phyloP scores from a whole-genome alignment of 163 green algal species.

The Prototheca stagnorum region DNA sequence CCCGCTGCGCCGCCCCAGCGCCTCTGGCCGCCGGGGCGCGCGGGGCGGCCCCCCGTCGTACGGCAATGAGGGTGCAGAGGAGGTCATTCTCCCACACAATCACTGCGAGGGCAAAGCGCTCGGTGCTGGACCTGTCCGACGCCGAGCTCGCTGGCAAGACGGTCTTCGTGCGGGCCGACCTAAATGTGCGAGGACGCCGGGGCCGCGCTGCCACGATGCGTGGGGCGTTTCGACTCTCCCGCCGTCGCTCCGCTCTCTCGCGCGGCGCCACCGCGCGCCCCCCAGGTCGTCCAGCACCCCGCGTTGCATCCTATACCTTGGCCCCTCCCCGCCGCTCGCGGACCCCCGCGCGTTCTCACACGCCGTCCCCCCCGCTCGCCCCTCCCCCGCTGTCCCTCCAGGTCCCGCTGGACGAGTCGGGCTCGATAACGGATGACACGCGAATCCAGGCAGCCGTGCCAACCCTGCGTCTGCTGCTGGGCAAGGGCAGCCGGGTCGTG shows the following conservation, averaged over 20 bases:
- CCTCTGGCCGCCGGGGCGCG: too few relatives aligned
- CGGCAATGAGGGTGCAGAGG: too few relatives aligned
- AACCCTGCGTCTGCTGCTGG: slow-evolving; percentile 92
- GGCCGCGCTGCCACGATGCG: not conserved
- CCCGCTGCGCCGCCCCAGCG: too few relatives aligned
- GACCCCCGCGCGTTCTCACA: not conserved
- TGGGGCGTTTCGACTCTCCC: not conserved
- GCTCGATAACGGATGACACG: slow-evolving; percentile 95
- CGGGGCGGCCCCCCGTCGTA: too few relatives aligned
- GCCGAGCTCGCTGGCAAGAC: slow-evolving; percentile 81
- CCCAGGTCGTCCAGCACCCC: not conserved
- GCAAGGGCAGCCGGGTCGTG: slow-evolving; percentile 87
- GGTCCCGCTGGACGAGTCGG: slow-evolving; percentile 66
- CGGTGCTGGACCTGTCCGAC: slow-evolving; percentile 61
- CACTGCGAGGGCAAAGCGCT: slow-evolving; percentile 10
- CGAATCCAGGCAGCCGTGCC: slow-evolving; percentile 89
- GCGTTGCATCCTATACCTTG: not conserved
- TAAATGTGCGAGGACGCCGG: slow-evolving; percentile 43
- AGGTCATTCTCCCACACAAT: too few relatives aligned
- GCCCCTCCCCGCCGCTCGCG: not conserved
- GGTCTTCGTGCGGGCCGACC: slow-evolving; percentile 52
- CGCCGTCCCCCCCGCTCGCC: slow-evolving; percentile 13
- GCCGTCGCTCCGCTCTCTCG: not conserved
- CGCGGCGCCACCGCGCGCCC: not conserved
- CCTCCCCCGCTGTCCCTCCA: slow-evolving; percentile 45